Percentiles rank a stretch among this genome's conserved stretches.
These are phyloP conservation scores for Gracilaria domingensis DNA, from an alignment of 23 red algal genomes.

Conservation along the genomic window DNA sequence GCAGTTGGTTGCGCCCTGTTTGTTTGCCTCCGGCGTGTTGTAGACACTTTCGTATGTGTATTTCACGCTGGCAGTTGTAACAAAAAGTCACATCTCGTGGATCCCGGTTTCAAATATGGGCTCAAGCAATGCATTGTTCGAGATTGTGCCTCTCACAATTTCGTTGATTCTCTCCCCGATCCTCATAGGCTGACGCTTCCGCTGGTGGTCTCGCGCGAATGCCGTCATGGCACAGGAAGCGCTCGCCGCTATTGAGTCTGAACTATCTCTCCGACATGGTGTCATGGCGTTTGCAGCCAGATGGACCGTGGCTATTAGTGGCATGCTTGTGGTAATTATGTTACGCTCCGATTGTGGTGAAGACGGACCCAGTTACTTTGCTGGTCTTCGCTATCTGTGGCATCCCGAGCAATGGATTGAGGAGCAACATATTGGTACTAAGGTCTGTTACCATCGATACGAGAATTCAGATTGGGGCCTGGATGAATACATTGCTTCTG, in stretches of 20 bases:
- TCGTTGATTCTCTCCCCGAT: neutral
- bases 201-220: conserved; percentile 37
- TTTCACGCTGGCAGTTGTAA: conserved; percentile 45
- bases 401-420: conserved; percentile 29
- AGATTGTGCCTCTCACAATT: conserved; percentile 12
- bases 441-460: conserved; percentile 17
- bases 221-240: neutral
- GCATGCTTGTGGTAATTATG: conserved; percentile 9
- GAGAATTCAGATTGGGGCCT: neutral
- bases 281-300: conserved; percentile 43
- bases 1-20: conserved; percentile 38
- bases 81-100: conserved; percentile 41
- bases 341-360: conserved; percentile 35
- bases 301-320: conserved; percentile 31
- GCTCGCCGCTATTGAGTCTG: neutral
- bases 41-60: conserved; percentile 12
- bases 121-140: neutral
- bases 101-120: conserved; percentile 32
- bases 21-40: conserved; percentile 37
- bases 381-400: conserved; percentile 51
- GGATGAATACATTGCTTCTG: conserved; percentile 33
- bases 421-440: conserved; percentile 20
- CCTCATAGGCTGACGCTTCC: conserved; percentile 36
- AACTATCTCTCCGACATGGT: neutral
- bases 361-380: conserved; percentile 41